A percentile compares a stretch with the other conserved stretches of the same genome.
Evolutionary conservation across 108 stramenopile genomes (phyloP).

Genomic region (Halocafeteria seosinensis): DNA sequence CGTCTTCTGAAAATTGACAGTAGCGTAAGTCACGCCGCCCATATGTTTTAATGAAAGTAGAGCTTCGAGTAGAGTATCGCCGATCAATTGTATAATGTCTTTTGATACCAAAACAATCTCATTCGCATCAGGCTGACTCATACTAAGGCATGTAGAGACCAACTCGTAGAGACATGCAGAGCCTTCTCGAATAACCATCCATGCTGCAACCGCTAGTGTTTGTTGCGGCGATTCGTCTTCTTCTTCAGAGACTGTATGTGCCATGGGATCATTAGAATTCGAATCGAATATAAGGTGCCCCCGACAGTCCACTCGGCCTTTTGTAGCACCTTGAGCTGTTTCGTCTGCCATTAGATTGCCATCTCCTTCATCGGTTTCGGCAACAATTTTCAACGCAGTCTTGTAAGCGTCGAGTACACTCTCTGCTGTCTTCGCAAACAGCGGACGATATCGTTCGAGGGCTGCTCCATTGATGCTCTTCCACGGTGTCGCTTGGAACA

Average conservation of each 20-base stretch:
- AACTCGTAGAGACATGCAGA: background rate
- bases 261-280: background rate
- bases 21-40: background rate
- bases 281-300: background rate
- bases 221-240: background rate
- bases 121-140: too few species aligned
- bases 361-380: background rate
- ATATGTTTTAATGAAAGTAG: background rate
- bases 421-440: too few species aligned
- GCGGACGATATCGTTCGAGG: too few species aligned
- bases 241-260: background rate
- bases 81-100: background rate
- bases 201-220: background rate
- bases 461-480: too few species aligned
- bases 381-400: background rate
- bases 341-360: background rate
- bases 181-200: background rate
- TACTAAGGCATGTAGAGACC: background rate
- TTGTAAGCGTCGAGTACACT: background rate
- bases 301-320: background rate
- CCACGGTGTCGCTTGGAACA: too few species aligned
- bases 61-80: background rate
- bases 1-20: background rate
- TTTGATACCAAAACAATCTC: background rate
- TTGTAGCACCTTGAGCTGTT: background rate